These are phyloP conservation scores for Exophiala sp. DNA, from an alignment of 2,329 filamentous ascomycete genomes.

Conservation along the genomic window DNA sequence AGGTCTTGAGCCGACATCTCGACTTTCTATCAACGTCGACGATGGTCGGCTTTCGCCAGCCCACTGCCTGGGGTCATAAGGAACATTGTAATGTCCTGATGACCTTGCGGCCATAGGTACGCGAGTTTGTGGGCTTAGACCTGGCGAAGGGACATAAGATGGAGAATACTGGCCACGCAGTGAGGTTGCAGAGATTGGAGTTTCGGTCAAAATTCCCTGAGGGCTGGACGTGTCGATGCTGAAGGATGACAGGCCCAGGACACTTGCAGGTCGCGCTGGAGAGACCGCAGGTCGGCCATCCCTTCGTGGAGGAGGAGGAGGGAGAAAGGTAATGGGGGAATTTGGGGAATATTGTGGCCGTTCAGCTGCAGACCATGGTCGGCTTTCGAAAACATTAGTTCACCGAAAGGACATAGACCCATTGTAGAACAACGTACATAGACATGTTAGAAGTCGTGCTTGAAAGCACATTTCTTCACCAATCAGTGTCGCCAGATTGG, in stretches of 20 bases:
- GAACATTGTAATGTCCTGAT: slow-evolving; percentile 38
- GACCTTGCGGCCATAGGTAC: slow-evolving; percentile 45
- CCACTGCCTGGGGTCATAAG: slow-evolving; percentile 51
- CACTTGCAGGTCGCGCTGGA: slow-evolving; percentile 42
- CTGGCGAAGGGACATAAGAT: slow-evolving; percentile 36
- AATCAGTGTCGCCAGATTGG: slow-evolving; percentile 16
- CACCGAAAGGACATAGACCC: slow-evolving; percentile 1
- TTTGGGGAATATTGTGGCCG: slow-evolving; percentile 16
- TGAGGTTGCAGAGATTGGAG: slow-evolving; percentile 43
- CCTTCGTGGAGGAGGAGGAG: slow-evolving; percentile 30
- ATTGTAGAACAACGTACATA: slow-evolving; percentile 15
- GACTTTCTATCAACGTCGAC: slow-evolving; percentile 12
- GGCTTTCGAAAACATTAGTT: slow-evolving; percentile 22
- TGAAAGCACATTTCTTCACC: slow-evolving; percentile 5
- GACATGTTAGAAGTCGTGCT: slow-evolving; percentile 11
- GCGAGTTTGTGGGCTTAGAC: slow-evolving; percentile 35
- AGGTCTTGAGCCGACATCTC: slow-evolving; percentile 4
- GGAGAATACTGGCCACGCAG: slow-evolving; percentile 44
- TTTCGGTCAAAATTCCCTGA: slow-evolving; percentile 30
- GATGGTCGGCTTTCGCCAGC: slow-evolving; percentile 34
- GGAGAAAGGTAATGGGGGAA: slow-evolving; percentile 15
- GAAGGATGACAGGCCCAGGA: slow-evolving; percentile 40
- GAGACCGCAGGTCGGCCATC: slow-evolving; percentile 34
- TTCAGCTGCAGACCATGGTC: slow-evolving; percentile 14
- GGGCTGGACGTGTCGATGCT: slow-evolving; percentile 39